Evolutionary conservation across 805 yeast species (phyloP).

Genomic region (Vanderwaltozyma tropicalis): DNA sequence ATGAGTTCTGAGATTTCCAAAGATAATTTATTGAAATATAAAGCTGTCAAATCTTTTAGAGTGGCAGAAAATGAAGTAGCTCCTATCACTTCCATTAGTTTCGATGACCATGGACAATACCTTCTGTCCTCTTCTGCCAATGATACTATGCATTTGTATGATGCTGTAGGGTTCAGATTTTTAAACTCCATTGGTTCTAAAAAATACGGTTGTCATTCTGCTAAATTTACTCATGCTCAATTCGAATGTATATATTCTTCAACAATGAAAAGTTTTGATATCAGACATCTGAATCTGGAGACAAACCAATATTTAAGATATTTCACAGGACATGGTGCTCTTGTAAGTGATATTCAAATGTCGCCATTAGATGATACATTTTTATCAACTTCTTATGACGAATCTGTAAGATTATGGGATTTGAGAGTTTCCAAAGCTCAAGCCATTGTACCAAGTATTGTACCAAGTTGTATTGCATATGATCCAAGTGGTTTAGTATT

Average conservation of each 20-base stretch:
- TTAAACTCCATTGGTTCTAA: constrained; percentile 64
- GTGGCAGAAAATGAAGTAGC: constrained; percentile 39
- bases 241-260: constrained; percentile 73
- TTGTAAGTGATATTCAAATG: constrained; percentile 63
- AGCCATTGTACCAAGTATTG: constrained; percentile 48
- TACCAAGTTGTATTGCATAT: constrained; percentile 50
- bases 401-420: constrained; percentile 84
- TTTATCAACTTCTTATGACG: constrained; percentile 61
- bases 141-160: constrained; percentile 77
- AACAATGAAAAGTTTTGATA: constrained; percentile 64
- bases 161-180: constrained; percentile 58
- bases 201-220: constrained; percentile 86
- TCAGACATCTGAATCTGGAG: constrained; percentile 65
- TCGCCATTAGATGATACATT: constrained; percentile 59
- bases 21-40: constrained; percentile 22
- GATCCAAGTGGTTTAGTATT: constrained; percentile 82
- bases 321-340: constrained; percentile 76
- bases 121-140: constrained; percentile 69
- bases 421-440: constrained; percentile 53
- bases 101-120: constrained; percentile 74
- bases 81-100: constrained; percentile 60
- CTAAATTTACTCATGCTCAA: constrained; percentile 68
- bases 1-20: constrained; percentile 20
- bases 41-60: constrained; percentile 41
- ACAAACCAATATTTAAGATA: constrained; percentile 76